Percentiles rank a stretch among this genome's conserved stretches.
phyloP scores from a whole-genome alignment of 495 filamentous ascomycete species.

The Viridothelium virens region DNA sequence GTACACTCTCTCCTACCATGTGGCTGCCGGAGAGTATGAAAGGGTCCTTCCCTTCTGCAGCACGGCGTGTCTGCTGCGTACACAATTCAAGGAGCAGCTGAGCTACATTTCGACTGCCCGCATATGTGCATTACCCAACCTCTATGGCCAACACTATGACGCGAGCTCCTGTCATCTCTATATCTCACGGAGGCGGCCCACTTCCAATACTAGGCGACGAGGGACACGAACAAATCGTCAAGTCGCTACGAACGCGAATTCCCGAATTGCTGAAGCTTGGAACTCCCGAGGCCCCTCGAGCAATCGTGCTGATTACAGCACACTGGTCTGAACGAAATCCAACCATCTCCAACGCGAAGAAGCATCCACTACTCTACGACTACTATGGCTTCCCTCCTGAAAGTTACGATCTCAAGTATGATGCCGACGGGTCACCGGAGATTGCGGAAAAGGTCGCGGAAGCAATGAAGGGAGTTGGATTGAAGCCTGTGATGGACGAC shows the following conservation, averaged over 20 bases:
- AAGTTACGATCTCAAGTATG: slow-evolving; percentile 37
- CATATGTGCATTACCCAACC: not conserved
- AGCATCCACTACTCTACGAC: slow-evolving; percentile 38
- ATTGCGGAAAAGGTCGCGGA: slow-evolving; percentile 33
- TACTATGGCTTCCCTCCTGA: slow-evolving; percentile 39
- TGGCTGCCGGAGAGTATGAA: too few relatives aligned
- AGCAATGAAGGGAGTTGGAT: slow-evolving; percentile 26
- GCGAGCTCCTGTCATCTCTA: slow-evolving; percentile 36
- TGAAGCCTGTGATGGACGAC: slow-evolving; percentile 28
- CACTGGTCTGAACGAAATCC: slow-evolving; percentile 36
- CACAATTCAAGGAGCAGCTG: not conserved
- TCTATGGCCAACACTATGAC: slow-evolving; percentile 23
- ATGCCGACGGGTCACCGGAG: slow-evolving; percentile 36
- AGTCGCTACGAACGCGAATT: slow-evolving; percentile 31
- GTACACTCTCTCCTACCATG: too few relatives aligned
- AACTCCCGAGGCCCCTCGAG: slow-evolving; percentile 32
- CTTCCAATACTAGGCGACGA: slow-evolving; percentile 39
- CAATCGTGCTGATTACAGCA: slow-evolving; percentile 39
- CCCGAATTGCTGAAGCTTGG: slow-evolving; percentile 36
- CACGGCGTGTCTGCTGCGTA: too few relatives aligned
- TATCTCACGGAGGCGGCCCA: slow-evolving; percentile 41
- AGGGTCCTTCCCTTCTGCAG: too few relatives aligned
- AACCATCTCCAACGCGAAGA: slow-evolving; percentile 33
- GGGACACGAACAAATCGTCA: slow-evolving; percentile 29
- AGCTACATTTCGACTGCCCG: not conserved